These are phyloP conservation scores for Dorcoceras hygrometricum DNA, from an alignment of 257 asterid genomes.

Conservation along the genomic window DNA sequence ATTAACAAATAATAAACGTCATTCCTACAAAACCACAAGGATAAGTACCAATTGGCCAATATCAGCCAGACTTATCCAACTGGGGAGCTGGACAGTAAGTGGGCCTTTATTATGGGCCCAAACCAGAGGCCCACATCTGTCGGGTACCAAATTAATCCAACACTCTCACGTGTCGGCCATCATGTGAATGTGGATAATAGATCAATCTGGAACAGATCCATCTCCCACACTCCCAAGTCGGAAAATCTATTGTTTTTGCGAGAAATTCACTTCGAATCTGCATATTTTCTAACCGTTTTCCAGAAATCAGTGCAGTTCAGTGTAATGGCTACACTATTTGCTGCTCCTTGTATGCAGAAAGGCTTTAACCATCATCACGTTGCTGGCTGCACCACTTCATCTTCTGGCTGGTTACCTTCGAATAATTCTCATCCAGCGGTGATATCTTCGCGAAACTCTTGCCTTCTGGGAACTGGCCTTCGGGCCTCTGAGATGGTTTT, in stretches of 20 bases:
- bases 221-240: not conserved
- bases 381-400: conserved; percentile 35
- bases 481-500: conserved; percentile 27
- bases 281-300: not conserved
- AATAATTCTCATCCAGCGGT: conserved; percentile 22
- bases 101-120: not conserved
- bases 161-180: not conserved
- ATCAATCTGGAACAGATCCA: not conserved
- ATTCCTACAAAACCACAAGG: no score
- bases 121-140: not conserved
- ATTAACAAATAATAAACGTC: no score
- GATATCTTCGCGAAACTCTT: conserved; percentile 38
- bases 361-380: conserved; percentile 34
- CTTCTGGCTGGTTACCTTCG: conserved; percentile 26
- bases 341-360: conserved; percentile 47
- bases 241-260: not conserved
- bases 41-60: not conserved
- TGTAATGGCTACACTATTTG: conserved; percentile 55
- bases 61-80: not conserved
- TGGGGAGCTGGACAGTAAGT: not conserved
- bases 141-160: not conserved
- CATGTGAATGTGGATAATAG: not conserved
- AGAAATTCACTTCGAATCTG: not conserved
- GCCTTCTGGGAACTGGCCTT: conserved; percentile 45
- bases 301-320: not conserved